Base-by-base conservation (phyloP, 2,329 filamentous ascomycete genomes). In the Dryadomyces sulphureus region DNA sequence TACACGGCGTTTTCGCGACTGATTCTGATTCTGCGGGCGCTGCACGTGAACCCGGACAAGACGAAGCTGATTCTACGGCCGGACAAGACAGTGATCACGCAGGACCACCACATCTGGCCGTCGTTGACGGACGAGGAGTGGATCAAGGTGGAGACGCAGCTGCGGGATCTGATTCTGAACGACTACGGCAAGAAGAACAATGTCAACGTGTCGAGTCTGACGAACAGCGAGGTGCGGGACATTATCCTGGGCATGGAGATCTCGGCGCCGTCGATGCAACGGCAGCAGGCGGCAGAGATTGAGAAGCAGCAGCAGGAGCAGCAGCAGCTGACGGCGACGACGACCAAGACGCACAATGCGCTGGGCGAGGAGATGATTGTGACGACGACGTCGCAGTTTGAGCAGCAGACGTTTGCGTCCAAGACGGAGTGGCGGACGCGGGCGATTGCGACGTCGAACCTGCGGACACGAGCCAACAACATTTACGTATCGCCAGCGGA, bases 161-260 rank as follows among this genome's bases (percentile, higher is more conserved):
- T 98, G 38, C 82, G 92, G 62, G 92, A 98, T 69, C 69, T 98
- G 53, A 98, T 98, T 57, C 62, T 98, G 54, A 95, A 96, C 55
- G 92, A 98, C 61, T 98, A 98, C 60, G 92, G 92, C 60, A 98
- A 96, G 77, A 98, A 98, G 76, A 98, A 98, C 71, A 98, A 96
- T 56, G 92, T 98, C 69, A 98, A 98, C 57, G 90, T 92, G 12
- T 93, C 93, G 16, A 94, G 88, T 62, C 72, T 98, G 65, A 98
- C 92, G 1, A 94, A 80, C 60, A 94, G 85, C 57, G 92, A 98
- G 76, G 92, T 98, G 43, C 81, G 92, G 56, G 92, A 98, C 59
- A 96, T 98, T 57, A 98, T 98, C 56, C 67, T 98, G 52, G 92
- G 92, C 74, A 98, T 98, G 93, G 93, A 98, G 62, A 98, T 98